phyloP scores from a whole-genome alignment of 306 rosid species.

The Rubus idaeus region DNA sequence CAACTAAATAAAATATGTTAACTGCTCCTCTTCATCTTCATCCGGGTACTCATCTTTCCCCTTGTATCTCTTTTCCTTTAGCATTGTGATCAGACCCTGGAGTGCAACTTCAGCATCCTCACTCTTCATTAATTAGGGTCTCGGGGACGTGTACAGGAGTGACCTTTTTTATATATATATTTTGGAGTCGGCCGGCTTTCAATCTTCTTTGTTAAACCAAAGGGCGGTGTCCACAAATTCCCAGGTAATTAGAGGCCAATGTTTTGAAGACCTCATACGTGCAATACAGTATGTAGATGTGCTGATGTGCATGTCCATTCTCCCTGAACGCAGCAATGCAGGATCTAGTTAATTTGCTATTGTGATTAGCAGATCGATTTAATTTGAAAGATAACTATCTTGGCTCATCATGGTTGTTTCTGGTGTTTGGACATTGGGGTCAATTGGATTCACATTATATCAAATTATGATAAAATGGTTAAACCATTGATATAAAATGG shows the following conservation, averaged over 20 bases:
- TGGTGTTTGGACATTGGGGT: background rate
- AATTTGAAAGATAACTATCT: background rate
- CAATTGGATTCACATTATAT: background rate
- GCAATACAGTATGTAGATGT: conserved; percentile 75
- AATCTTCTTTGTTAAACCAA: conserved; percentile 33
- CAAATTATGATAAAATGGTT: background rate
- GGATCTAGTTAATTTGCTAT: conserved; percentile 66
- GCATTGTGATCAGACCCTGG: conserved; percentile 43
- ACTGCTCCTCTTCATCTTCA: background rate
- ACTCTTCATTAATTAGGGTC: conserved; percentile 52
- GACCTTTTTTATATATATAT: conserved; percentile 35
- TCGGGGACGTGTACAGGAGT: conserved; percentile 82
- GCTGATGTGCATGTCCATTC: conserved; percentile 66
- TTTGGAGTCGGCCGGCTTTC: conserved; percentile 21
- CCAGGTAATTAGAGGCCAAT: conserved; percentile 62
- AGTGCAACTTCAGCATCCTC: conserved; percentile 57
- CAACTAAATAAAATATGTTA: background rate
- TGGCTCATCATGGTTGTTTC: background rate
- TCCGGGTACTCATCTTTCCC: background rate
- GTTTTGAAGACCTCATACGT: conserved; percentile 53
- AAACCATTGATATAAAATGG: too few species aligned
- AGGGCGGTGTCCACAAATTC: conserved; percentile 20
- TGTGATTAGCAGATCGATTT: conserved; percentile 55
- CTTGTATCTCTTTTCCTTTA: conserved; percentile 43
- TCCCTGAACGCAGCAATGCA: conserved; percentile 70